Evolutionary conservation across 805 yeast genomes (phyloP), one percentile per base, ranked within the genome.

Genomic region (Isabelozyma pseudorhagii): DNA sequence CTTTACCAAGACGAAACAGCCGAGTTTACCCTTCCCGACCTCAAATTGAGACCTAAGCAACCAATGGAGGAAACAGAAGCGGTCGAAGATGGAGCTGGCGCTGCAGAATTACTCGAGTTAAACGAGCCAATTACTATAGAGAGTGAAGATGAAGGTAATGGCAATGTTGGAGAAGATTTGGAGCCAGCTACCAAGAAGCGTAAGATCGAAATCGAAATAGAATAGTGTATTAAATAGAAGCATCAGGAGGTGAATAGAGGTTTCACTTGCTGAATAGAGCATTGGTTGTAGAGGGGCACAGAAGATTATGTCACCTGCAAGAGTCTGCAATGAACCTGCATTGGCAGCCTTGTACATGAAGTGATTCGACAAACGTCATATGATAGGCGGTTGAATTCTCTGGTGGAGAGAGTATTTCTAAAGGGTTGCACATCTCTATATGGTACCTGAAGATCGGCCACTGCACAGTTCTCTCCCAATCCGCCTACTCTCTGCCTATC

Each of bases 1-100:
- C 61, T 85, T 8, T 15, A 38, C 40, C 15, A 31, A 31, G 36
- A 31, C 10, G 36, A 31, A 6, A 8, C n/a, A 4, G n/a, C n/a
- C 36, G 36, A 31, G n/a, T 8, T 31, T 13, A 38, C 17, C 5
- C 48, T 60, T 18, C 67, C 66, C 4, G 54, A 53, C 3, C 40
- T 63, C 17, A 27, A 31, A 18, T 59, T 63, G 44, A 49, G 57
- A 39, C 53, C 50, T 11, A 64, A 63, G 48, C 50, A 47, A 17
- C 55, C 38, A 21, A 48, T 7, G 42, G 54, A 17, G 36, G 56
- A 42, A 10, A 58, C 45, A 18, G 60, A 40, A 15, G 56, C 21
- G 14, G 28, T 34, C 56, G 44, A 31, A 51, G 38, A 17, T 45
- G 40, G 17, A 59, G 44, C 18, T 5, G n/a, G 27, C 14, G 43